A percentile compares a stretch with the other conserved stretches of the same genome.
These are phyloP conservation scores for Trametes coccinea DNA, from an alignment of 768 basidiomycete species.

Conservation along the genomic window DNA sequence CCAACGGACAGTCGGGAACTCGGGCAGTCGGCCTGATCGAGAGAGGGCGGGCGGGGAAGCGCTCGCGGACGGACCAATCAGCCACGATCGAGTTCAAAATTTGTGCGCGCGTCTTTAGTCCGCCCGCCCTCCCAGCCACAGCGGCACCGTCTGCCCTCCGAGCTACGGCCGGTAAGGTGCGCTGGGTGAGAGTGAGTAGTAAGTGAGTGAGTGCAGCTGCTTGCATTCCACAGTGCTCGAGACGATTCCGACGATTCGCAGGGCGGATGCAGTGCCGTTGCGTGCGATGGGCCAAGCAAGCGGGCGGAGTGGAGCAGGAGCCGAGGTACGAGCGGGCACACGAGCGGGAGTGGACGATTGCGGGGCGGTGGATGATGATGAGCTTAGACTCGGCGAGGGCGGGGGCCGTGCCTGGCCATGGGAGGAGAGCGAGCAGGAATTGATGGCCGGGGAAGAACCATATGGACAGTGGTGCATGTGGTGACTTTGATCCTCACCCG, in stretches of 20 bases:
- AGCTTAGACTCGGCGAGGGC: not conserved
- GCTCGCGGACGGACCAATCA: not conserved
- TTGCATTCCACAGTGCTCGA: not conserved
- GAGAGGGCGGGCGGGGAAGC: not conserved
- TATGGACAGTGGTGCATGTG: conserved; percentile 16
- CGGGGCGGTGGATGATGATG: not conserved
- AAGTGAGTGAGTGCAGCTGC: not conserved
- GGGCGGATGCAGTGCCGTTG: too few relatives aligned
- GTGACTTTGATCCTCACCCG: not conserved
- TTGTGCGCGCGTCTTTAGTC: not conserved
- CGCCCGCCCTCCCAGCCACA: not conserved
- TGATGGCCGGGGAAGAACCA: conserved; percentile 14
- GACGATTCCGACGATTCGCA: not conserved
- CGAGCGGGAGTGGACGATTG: not conserved
- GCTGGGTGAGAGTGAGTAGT: too few relatives aligned
- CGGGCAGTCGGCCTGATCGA: not conserved
- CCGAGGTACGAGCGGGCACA: not conserved
- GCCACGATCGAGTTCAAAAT: conserved; percentile 3
- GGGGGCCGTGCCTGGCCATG: not conserved
- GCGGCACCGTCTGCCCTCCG: not conserved
- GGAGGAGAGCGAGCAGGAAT: not conserved
- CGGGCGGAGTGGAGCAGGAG: not conserved
- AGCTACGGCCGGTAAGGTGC: too few relatives aligned
- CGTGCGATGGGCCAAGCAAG: not conserved
- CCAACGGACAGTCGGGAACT: too few relatives aligned